A percentile compares a stretch with the other conserved stretches of the same genome.
These are phyloP conservation scores for Candida xiaguanensis DNA, from an alignment of 805 yeast genomes.

Conservation along the genomic window DNA sequence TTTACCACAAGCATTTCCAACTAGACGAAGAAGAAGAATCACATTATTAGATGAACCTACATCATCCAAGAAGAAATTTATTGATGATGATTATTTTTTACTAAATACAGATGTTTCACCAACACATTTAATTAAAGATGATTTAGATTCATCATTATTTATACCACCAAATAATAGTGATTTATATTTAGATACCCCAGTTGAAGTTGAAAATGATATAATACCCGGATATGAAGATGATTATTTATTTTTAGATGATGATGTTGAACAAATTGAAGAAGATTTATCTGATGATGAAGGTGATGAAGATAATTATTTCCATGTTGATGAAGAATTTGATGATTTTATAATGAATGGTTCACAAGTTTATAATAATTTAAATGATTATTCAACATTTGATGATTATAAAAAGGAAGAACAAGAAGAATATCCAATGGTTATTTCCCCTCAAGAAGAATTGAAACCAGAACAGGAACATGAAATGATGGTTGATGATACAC, in stretches of 20 bases:
- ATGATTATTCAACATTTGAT: slow-evolving; percentile 6
- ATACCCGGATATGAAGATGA: slow-evolving; percentile 35
- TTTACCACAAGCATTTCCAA: slow-evolving; percentile 12
- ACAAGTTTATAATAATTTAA: slow-evolving; percentile 27
- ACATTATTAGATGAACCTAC: slow-evolving; percentile 24
- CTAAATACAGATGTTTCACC: slow-evolving; percentile 42
- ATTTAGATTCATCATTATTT: slow-evolving; percentile 26
- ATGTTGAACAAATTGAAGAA: slow-evolving; percentile 29
- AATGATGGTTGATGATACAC: slow-evolving; percentile 14
- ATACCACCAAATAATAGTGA: slow-evolving; percentile 16
- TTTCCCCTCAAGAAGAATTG: not conserved
- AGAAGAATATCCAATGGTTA: slow-evolving; percentile 3
- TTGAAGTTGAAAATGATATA: slow-evolving; percentile 6
- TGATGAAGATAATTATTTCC: slow-evolving; percentile 37
- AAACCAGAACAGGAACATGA: slow-evolving; percentile 7
- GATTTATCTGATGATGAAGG: slow-evolving; percentile 38
- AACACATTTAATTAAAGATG: slow-evolving; percentile 24
- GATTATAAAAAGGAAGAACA: slow-evolving; percentile 1
- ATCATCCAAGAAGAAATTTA: slow-evolving; percentile 3
- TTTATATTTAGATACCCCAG: slow-evolving; percentile 8
- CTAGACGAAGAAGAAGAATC: slow-evolving; percentile 28
- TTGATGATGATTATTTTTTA: slow-evolving; percentile 34
- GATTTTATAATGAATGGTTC: slow-evolving; percentile 18
- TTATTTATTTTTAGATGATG: slow-evolving; percentile 26
- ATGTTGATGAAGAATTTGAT: slow-evolving; percentile 34